phyloP scores from a whole-genome alignment of 1,284 basidiomycete genomes.

The Gomphus bonarii region DNA sequence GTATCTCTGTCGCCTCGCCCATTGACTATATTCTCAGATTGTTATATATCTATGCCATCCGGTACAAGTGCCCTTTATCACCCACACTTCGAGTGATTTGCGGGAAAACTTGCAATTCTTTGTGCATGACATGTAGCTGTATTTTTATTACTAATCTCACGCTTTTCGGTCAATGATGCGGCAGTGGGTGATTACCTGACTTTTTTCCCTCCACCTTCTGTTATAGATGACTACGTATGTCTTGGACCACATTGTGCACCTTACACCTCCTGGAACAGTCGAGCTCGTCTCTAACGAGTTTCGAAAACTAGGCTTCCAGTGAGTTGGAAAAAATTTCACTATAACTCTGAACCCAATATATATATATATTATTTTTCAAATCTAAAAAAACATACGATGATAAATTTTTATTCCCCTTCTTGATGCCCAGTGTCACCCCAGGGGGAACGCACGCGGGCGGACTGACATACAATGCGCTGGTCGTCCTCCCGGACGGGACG shows the following conservation, averaged over 20 bases:
- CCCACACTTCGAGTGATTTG: not conserved
- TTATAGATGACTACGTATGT: slow-evolving; percentile 31
- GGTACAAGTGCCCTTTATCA: not conserved
- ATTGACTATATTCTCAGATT: not conserved
- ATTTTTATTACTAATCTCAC: not conserved
- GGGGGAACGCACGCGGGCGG: slow-evolving; percentile 57
- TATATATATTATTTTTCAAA: too few species aligned
- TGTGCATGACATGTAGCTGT: not conserved
- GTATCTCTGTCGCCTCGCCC: not conserved
- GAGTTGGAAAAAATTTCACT: too few species aligned
- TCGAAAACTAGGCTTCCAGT: slow-evolving; percentile 56
- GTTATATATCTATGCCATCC: not conserved
- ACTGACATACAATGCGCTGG: slow-evolving; percentile 50
- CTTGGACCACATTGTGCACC: slow-evolving; percentile 58
- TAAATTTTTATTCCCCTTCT: slow-evolving; percentile 16
- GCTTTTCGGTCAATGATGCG: not conserved
- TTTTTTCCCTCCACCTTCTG: not conserved
- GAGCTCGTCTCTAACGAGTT: slow-evolving; percentile 41
- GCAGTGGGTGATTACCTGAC: not conserved
- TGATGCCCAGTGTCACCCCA: slow-evolving; percentile 31
- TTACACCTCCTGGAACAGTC: slow-evolving; percentile 51
- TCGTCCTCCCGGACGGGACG: slow-evolving; percentile 48
- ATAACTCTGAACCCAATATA: too few species aligned
- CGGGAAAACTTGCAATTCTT: not conserved
- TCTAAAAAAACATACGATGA: too few species aligned